Evolutionary conservation across 345 rosid genomes (phyloP).

Genomic region (Euclidium syriacum): DNA sequence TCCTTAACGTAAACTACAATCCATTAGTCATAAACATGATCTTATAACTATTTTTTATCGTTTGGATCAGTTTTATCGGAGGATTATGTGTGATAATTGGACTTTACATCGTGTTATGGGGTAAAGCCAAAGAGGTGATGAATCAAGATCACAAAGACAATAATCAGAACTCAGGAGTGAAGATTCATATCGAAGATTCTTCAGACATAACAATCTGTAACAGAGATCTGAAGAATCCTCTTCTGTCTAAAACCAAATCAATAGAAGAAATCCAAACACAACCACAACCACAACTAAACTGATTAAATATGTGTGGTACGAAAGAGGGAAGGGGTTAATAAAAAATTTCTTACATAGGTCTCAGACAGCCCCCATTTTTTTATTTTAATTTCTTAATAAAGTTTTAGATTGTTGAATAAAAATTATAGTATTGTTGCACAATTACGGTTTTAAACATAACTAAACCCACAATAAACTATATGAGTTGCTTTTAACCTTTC

Average conservation of each 20-base stretch:
- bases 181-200: slow-evolving; percentile 36
- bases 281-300: not conserved
- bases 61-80: slow-evolving; percentile 50
- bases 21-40: not conserved
- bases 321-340: too few relatives aligned
- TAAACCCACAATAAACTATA: too few relatives aligned
- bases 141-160: slow-evolving; percentile 17
- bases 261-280: slow-evolving; percentile 20
- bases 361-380: too few relatives aligned
- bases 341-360: too few relatives aligned
- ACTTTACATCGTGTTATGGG: slow-evolving; percentile 55
- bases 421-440: too few relatives aligned
- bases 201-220: slow-evolving; percentile 22
- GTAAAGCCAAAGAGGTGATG: slow-evolving; percentile 49
- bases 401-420: too few relatives aligned
- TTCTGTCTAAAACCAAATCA: slow-evolving; percentile 32
- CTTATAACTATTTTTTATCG: not conserved
- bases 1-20: not conserved
- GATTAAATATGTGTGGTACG: too few relatives aligned
- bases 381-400: too few relatives aligned
- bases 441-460: too few relatives aligned
- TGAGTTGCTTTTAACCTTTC: too few relatives aligned
- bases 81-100: slow-evolving; percentile 47
- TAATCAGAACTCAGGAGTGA: slow-evolving; percentile 24
- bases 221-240: slow-evolving; percentile 42